phyloP scores from a whole-genome alignment of 345 rosid genomes.

The Salix purpurea region DNA sequence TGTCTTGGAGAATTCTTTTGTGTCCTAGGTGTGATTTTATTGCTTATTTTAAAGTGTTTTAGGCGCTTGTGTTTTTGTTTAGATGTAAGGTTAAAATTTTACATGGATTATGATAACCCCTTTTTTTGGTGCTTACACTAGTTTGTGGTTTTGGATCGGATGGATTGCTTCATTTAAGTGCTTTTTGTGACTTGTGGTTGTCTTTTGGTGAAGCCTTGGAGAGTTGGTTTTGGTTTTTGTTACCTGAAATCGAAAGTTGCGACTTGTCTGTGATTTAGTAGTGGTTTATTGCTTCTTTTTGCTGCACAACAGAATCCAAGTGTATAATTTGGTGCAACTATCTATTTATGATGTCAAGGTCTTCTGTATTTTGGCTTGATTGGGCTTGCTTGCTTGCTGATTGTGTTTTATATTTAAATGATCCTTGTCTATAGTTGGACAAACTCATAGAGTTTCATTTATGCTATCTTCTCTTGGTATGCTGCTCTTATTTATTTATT shows the following conservation, averaged over 20 bases:
- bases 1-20: not conserved
- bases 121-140: not conserved
- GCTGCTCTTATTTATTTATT: not conserved
- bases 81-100: not conserved
- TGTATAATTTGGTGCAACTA: not conserved
- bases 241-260: not conserved
- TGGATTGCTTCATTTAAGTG: not conserved
- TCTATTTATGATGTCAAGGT: not conserved
- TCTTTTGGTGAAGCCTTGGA: slow-evolving; percentile 5
- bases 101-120: not conserved
- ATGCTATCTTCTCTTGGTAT: not conserved
- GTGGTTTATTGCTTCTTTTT: not conserved
- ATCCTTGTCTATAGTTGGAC: not conserved
- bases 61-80: not conserved
- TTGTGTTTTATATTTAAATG: not conserved
- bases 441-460: not conserved
- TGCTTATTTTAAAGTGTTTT: not conserved
- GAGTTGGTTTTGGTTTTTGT: slow-evolving; percentile 1
- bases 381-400: not conserved
- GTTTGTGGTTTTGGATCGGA: not conserved
- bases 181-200: not conserved
- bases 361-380: too few species aligned
- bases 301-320: not conserved
- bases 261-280: not conserved
- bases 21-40: not conserved